Evolutionary conservation across 2,329 filamentous ascomycete species (phyloP).

Genomic region (Gnomoniopsis smithogilvyi): DNA sequence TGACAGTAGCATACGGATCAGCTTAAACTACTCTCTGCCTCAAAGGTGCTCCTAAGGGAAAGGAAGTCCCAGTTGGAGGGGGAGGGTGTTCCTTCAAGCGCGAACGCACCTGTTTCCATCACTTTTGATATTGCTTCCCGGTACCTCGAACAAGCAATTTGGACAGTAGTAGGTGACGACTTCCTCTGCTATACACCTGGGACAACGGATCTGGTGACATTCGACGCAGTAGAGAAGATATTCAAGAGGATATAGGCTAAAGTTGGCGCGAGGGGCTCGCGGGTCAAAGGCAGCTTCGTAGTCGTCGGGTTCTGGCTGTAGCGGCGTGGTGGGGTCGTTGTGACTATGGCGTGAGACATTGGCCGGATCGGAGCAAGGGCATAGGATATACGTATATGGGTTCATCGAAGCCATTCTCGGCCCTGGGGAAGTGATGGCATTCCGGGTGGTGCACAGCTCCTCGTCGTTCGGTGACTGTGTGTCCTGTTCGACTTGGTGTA

Average conservation of each 20-base stretch:
- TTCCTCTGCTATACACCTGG: conserved; percentile 87
- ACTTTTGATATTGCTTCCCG: conserved; percentile 85
- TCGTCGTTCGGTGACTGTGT: too few species aligned
- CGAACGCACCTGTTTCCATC: conserved; percentile 80
- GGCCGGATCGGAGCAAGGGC: conserved; percentile 56
- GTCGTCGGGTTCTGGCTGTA: conserved; percentile 49
- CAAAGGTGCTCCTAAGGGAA: background rate
- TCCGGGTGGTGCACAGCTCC: too few species aligned
- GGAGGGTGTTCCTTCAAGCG: background rate
- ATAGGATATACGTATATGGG: conserved; percentile 66
- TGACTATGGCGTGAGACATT: conserved; percentile 28
- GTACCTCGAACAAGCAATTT: conserved; percentile 92
- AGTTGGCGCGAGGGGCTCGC: conserved; percentile 78
- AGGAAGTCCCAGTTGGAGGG: too few species aligned
- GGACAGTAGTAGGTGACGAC: conserved; percentile 95
- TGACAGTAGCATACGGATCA: conserved; percentile 30
- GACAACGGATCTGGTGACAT: conserved; percentile 93
- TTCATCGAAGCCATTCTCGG: conserved; percentile 46
- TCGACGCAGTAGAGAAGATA: conserved; percentile 96
- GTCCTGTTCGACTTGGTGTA: background rate
- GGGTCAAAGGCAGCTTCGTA: conserved; percentile 85
- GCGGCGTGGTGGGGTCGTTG: conserved; percentile 15
- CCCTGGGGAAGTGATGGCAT: background rate
- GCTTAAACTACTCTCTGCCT: background rate
- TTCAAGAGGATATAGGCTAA: conserved; percentile 88